Conservation (phyloP, 1,284 basidiomycete genomes). For the Cutaneotrichosporon sp. region DNA sequence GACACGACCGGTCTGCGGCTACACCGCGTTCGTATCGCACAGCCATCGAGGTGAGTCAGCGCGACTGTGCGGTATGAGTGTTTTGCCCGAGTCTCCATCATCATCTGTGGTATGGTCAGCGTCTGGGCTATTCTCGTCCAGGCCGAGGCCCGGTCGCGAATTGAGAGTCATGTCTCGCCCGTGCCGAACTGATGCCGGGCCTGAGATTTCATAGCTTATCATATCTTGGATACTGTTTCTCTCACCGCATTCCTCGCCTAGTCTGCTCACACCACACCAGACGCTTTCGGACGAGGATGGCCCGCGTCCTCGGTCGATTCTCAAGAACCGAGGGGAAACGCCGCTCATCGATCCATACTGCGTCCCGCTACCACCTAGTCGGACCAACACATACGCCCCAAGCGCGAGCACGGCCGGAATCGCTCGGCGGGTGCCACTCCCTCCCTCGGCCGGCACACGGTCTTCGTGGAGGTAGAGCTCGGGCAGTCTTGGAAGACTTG, state of each 20-base stretch:
- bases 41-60: neutral
- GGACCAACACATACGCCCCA: neutral
- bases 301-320: neutral
- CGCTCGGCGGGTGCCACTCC: neutral
- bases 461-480: neutral
- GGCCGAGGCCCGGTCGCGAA: neutral
- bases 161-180: neutral
- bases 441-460: neutral
- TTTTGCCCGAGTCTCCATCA: neutral
- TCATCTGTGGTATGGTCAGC: neutral
- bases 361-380: neutral
- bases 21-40: neutral
- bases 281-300: neutral
- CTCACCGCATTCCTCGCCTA: neutral
- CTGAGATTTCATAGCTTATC: neutral
- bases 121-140: neutral
- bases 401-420: neutral
- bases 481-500: neutral
- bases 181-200: neutral
- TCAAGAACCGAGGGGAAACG: neutral
- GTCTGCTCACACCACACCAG: neutral
- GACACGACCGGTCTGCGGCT: conserved; percentile 3
- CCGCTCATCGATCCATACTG: neutral
- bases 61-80: too few species aligned
- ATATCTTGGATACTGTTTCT: neutral